Percentiles rank a stretch among this genome's conserved stretches.
These are phyloP conservation scores for Exobasidium rhododendri DNA, from an alignment of 1,284 basidiomycete species.

Conservation along the genomic window DNA sequence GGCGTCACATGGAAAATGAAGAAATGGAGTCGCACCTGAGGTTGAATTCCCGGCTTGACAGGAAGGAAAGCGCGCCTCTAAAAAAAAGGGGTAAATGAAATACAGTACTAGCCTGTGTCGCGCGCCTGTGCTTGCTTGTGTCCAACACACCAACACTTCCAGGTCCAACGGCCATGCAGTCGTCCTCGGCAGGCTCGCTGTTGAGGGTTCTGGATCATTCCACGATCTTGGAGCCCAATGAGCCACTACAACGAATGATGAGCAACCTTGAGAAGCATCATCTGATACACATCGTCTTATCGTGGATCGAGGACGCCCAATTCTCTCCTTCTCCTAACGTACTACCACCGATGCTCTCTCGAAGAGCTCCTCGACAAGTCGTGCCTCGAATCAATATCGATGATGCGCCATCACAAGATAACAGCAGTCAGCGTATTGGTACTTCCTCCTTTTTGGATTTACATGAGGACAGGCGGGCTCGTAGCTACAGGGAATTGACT, in stretches of 20 bases:
- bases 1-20: no score
- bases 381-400: constrained; percentile 1
- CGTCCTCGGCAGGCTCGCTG: neutral
- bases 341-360: constrained; percentile 9
- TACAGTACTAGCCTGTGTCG: no score
- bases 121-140: no score
- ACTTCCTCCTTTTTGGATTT: constrained; percentile 24
- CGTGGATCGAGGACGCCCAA: constrained; percentile 4
- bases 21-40: no score
- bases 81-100: no score
- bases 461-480: constrained; percentile 30
- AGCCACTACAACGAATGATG: constrained; percentile 6
- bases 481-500: constrained; percentile 27
- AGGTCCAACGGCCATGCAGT: neutral
- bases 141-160: neutral
- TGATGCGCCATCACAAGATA: constrained; percentile 1
- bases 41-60: no score
- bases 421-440: neutral
- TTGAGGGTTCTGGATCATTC: constrained; percentile 6
- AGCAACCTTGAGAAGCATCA: constrained; percentile 3
- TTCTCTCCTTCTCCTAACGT: constrained; percentile 10
- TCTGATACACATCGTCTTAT: neutral
- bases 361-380: constrained; percentile 5
- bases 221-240: constrained; percentile 5
- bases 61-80: no score